Percentiles rank a stretch among this genome's conserved stretches.
These are phyloP conservation scores for Amanita brunnescens DNA, from an alignment of 768 basidiomycete genomes.

Conservation along the genomic window DNA sequence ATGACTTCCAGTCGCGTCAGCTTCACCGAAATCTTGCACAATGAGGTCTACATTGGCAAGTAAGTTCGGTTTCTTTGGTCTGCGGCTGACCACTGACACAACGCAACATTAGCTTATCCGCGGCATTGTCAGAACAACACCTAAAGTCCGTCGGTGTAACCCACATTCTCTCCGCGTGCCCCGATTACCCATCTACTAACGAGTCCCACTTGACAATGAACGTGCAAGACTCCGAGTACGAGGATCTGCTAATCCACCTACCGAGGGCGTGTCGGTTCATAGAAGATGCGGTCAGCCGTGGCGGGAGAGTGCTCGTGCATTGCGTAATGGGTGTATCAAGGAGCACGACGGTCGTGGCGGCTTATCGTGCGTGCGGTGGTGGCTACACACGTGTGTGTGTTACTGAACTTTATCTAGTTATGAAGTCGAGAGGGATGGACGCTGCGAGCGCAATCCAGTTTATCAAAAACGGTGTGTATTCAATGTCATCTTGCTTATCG, in stretches of 20 bases:
- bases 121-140: constrained; percentile 24
- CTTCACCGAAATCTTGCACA: not conserved
- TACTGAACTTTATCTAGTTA: constrained; percentile 12
- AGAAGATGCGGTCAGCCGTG: constrained; percentile 39
- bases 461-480: constrained; percentile 39
- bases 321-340: constrained; percentile 69
- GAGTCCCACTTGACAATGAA: constrained; percentile 31
- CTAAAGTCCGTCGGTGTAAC: constrained; percentile 33
- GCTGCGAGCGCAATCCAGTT: constrained; percentile 36
- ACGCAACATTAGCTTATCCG: constrained; percentile 22
- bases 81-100: not conserved
- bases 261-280: constrained; percentile 55
- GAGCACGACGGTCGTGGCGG: constrained; percentile 52
- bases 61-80: not conserved
- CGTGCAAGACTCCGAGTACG: constrained; percentile 38
- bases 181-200: constrained; percentile 38
- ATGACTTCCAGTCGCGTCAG: not conserved
- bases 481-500: not conserved
- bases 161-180: constrained; percentile 50
- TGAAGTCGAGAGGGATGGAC: constrained; percentile 36
- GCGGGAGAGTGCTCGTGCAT: constrained; percentile 59
- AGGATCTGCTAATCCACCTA: constrained; percentile 55
- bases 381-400: constrained; percentile 22
- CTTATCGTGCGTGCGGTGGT: constrained; percentile 37
- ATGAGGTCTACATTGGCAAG: constrained; percentile 5